Conservation (phyloP, 2,329 filamentous ascomycete species). For the Zymoseptoria ardabiliae region DNA sequence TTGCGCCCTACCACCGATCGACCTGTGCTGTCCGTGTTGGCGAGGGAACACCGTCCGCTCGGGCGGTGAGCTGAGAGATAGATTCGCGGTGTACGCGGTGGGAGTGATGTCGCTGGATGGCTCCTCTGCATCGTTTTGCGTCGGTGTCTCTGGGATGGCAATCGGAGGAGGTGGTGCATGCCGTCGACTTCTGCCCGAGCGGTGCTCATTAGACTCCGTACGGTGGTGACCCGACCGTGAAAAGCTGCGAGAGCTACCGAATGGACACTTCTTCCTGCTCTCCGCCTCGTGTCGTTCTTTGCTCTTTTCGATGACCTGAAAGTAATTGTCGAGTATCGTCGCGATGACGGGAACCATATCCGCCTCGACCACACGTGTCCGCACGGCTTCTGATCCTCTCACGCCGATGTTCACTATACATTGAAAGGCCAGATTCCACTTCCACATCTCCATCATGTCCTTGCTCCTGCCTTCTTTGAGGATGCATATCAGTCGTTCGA, state of each 20-base stretch:
- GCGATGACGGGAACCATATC: constrained; percentile 99
- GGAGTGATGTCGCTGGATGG: constrained; percentile 55
- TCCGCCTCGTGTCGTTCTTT: constrained; percentile 80
- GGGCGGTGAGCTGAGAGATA: constrained; percentile 62
- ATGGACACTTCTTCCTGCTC: constrained; percentile 50
- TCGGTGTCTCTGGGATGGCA: constrained; percentile 57
- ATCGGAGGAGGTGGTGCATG: constrained; percentile 81
- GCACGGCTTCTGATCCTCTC: constrained; percentile 84
- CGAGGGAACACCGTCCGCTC: constrained; percentile 60
- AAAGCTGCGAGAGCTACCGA: constrained; percentile 30
- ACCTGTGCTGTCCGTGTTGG: constrained; percentile 46
- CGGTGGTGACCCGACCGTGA: constrained; percentile 33
- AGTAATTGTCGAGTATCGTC: constrained; percentile 96
- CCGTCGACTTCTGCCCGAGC: constrained; percentile 50
- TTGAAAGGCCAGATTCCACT: constrained; percentile 98
- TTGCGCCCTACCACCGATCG: constrained; percentile 31
- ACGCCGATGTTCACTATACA: constrained; percentile 99
- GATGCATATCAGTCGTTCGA: constrained; percentile 93
- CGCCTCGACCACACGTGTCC: constrained; percentile 92
- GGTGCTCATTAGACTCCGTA: constrained; percentile 29
- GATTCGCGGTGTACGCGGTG: constrained; percentile 44
- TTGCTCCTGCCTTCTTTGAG: constrained; percentile 94
- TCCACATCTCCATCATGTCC: constrained; percentile 99
- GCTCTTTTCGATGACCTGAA: constrained; percentile 88
- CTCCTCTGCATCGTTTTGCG: constrained; percentile 42